Percentiles rank a stretch among this genome's conserved stretches.
These are phyloP conservation scores for Cylindricascospora bacillispora DNA, from an alignment of 1,139 yeast species.

Conservation along the genomic window DNA sequence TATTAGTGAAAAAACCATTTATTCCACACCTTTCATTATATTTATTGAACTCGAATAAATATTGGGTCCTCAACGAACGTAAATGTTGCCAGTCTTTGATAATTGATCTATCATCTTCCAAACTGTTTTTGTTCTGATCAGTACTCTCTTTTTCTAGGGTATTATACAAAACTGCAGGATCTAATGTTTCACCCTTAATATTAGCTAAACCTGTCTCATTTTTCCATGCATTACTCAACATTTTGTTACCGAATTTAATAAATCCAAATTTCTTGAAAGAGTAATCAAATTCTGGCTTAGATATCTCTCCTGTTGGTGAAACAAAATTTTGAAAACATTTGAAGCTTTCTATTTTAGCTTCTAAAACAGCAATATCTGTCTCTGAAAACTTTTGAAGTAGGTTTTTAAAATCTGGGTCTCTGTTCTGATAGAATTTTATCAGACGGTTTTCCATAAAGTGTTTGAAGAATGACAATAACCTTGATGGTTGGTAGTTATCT, in stretches of 20 bases:
- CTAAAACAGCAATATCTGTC: constrained; percentile 11
- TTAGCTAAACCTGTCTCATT: constrained; percentile 17
- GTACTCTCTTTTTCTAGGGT: neutral
- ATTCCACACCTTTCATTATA: constrained; percentile 19
- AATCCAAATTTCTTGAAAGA: constrained; percentile 23
- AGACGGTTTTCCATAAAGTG: constrained; percentile 13
- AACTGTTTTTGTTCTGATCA: neutral
- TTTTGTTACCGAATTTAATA: constrained; percentile 22
- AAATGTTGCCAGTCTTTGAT: constrained; percentile 22
- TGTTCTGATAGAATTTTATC: constrained; percentile 13
- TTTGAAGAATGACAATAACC: constrained; percentile 10
- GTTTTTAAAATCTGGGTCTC: constrained; percentile 15
- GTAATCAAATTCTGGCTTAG: constrained; percentile 7
- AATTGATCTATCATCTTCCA: constrained; percentile 9
- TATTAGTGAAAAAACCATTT: constrained; percentile 16
- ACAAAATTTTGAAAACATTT: constrained; percentile 13
- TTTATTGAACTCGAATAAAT: constrained; percentile 17
- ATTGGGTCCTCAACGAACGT: constrained; percentile 18
- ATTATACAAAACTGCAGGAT: constrained; percentile 11
- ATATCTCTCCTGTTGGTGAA: constrained; percentile 3
- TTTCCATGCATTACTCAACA: constrained; percentile 23
- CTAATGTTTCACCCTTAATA: constrained; percentile 6
- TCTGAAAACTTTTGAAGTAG: constrained; percentile 8
- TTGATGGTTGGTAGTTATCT: constrained; percentile 9
- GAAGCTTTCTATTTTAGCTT: constrained; percentile 15